Base-by-base conservation (phyloP, 208 protist genomes). In the Angomonas ambiguus region DNA sequence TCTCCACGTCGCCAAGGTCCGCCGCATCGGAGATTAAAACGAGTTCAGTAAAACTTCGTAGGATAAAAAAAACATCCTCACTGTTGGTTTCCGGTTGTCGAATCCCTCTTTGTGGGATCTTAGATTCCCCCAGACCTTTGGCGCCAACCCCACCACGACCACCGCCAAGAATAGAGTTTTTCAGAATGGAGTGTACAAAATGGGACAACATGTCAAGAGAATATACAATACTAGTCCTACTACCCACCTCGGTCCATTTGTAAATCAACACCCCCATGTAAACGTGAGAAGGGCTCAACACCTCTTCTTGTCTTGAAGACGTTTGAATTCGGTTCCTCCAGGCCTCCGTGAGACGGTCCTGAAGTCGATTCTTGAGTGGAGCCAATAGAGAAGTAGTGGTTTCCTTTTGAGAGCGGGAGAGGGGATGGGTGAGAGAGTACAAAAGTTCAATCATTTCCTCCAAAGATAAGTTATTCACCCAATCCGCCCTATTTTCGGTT, bases 381-480 rank as follows among this genome's bases (percentile, higher is more conserved):
- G 5, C 8, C 5, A 41, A 41, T 18, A 41, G 5, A 5, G 35
- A 41, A 5, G 8, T 5, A 5, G 13, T 41, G 8, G 49, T 28
- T 4, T 34, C 38, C 18, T 28, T 25, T 28, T 18, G 38, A 5
- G 42, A 32, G 8, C 18, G 11, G 24, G 42, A 58, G 42, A 67
- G 51, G 6, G 60, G 62, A 31, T 59, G 49, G 6, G 51, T 25
- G 32, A 67, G 51, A 24, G 72, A 33, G 58, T 49, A 55, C 25
- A 69, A 22, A 25, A 78, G 33, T 45, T 78, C 72, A 6, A 78
- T 65, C 27, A 72, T 41, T 30, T 65, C 72, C 67, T 73, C 72
- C 34, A 78, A 30, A 33, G 67, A 62, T 4, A 59, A 31, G 35
- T 5, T 18, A 41, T 41, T 41, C 13, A 41, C 35, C 5, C 5